Conservation (phyloP, 352 stramenopile species). For the Thalassiosira oceanica region DNA sequence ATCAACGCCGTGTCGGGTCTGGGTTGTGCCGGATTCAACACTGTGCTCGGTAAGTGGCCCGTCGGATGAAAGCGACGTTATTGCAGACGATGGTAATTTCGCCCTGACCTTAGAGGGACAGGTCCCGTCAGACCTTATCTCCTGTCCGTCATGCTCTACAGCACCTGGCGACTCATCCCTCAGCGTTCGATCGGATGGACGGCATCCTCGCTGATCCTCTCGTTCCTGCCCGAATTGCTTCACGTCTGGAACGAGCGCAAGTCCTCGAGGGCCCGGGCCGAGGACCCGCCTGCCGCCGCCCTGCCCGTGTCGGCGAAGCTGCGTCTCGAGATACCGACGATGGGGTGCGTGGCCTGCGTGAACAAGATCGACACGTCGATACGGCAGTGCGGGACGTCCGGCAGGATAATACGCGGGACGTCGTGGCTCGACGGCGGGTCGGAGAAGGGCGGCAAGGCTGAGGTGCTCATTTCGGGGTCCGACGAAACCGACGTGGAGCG, state of each 20-base stretch:
- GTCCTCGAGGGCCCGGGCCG: background rate
- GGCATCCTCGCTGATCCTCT: conserved; percentile 32
- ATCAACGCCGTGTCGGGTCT: conserved; percentile 62
- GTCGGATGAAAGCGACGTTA: too few species aligned
- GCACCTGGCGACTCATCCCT: conserved; percentile 23
- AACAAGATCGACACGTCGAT: conserved; percentile 72
- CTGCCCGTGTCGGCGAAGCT: conserved; percentile 12
- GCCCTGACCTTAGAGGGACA: too few species aligned
- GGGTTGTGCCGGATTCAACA: conserved; percentile 79
- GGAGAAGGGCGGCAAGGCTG: conserved; percentile 33
- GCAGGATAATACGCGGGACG: conserved; percentile 33
- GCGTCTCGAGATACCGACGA: conserved; percentile 59
- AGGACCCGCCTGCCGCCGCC: too few species aligned
- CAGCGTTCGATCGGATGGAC: conserved; percentile 26
- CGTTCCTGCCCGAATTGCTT: conserved; percentile 67
- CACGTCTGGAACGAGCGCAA: conserved; percentile 48
- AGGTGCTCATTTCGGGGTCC: conserved; percentile 14
- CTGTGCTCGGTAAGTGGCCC: too few species aligned
- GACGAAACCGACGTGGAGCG: conserved; percentile 26
- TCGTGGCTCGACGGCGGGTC: conserved; percentile 57
- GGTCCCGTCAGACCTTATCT: conserved; percentile 67
- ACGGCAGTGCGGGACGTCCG: conserved; percentile 23
- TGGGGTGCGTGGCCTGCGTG: conserved; percentile 79
- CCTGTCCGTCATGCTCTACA: conserved; percentile 46
- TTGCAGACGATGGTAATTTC: too few species aligned